phyloP scores from a whole-genome alignment of 805 yeast genomes.

The Metschnikowia kunwiensis region DNA sequence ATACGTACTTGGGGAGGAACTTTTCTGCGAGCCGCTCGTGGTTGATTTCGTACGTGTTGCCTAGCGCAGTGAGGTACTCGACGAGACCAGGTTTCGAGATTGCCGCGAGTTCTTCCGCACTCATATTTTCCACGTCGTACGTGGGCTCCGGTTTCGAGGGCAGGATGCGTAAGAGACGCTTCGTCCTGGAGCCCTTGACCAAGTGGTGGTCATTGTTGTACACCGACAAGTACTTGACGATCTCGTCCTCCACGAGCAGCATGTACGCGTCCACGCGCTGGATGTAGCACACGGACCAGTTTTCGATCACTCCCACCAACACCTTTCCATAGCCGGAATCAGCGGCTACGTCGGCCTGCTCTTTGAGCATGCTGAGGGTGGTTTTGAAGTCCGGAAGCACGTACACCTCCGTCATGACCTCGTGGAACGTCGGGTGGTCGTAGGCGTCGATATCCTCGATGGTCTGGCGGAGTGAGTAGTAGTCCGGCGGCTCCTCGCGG shows the following conservation, averaged over 20 bases:
- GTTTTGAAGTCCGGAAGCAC: slow-evolving; percentile 77
- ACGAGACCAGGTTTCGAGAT: slow-evolving; percentile 62
- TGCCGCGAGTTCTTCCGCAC: slow-evolving; percentile 34
- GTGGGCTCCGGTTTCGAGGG: slow-evolving; percentile 13
- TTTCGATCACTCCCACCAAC: slow-evolving; percentile 71
- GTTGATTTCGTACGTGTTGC: slow-evolving; percentile 82
- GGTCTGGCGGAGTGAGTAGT: slow-evolving; percentile 53
- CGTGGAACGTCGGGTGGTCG: slow-evolving; percentile 31
- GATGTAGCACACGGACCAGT: slow-evolving; percentile 60
- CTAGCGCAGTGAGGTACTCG: slow-evolving; percentile 78
- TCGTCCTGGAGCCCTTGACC: slow-evolving; percentile 44
- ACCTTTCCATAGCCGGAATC: slow-evolving; percentile 80
- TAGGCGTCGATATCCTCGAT: slow-evolving; percentile 39
- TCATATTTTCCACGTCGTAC: slow-evolving; percentile 38
- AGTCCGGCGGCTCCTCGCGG: slow-evolving; percentile 72
- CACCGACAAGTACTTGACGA: slow-evolving; percentile 39
- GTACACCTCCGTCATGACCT: slow-evolving; percentile 43
- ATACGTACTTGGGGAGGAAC: slow-evolving; percentile 61
- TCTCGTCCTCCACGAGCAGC: slow-evolving; percentile 45
- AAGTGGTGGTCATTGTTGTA: slow-evolving; percentile 38
- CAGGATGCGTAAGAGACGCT: slow-evolving; percentile 31
- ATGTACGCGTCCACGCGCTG: slow-evolving; percentile 65
- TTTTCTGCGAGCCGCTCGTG: slow-evolving; percentile 61
- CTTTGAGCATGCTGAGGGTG: slow-evolving; percentile 79
- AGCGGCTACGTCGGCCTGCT: slow-evolving; percentile 84